These are phyloP conservation scores for Zymoseptoria passerinii DNA, from an alignment of 2,329 filamentous ascomycete genomes.

Conservation along the genomic window DNA sequence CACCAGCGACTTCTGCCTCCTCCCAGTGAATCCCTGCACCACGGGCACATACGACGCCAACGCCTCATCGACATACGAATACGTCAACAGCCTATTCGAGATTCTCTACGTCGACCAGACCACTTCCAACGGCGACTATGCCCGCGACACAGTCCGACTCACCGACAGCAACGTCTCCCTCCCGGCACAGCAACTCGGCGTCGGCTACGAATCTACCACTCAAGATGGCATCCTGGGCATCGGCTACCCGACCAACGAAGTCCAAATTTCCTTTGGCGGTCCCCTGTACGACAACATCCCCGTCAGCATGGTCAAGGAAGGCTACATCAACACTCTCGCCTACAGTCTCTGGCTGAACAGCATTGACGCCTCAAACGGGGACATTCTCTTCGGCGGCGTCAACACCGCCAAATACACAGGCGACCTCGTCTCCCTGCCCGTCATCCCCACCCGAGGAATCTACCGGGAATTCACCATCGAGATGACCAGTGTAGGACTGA, in stretches of 20 bases:
- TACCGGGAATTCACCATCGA: conserved; percentile 48
- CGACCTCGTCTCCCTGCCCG: conserved; percentile 51
- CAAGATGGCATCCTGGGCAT: conserved; percentile 71
- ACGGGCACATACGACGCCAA: conserved; percentile 63
- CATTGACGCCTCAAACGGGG: conserved; percentile 54
- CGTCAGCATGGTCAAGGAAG: conserved; percentile 56
- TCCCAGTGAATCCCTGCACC: conserved; percentile 43
- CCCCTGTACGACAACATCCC: conserved; percentile 54
- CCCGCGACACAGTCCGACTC: conserved; percentile 60
- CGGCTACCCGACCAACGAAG: conserved; percentile 72
- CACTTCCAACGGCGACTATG: conserved; percentile 69
- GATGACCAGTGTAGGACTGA: conserved; percentile 40
- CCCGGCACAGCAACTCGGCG: conserved; percentile 57
- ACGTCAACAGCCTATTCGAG: conserved; percentile 68
- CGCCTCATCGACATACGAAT: conserved; percentile 65
- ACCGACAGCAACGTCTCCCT: conserved; percentile 43
- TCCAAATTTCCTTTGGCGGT: conserved; percentile 52
- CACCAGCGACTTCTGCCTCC: conserved; percentile 51
- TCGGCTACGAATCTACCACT: conserved; percentile 56
- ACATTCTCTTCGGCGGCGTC: conserved; percentile 71
- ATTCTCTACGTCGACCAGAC: conserved; percentile 81
- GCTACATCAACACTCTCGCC: conserved; percentile 52
- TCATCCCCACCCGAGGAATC: conserved; percentile 40
- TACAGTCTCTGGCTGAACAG: conserved; percentile 61
- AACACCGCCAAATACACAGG: conserved; percentile 66